phyloP scores from a whole-genome alignment of 2,329 filamentous ascomycete species.

The Clonostachys solani region DNA sequence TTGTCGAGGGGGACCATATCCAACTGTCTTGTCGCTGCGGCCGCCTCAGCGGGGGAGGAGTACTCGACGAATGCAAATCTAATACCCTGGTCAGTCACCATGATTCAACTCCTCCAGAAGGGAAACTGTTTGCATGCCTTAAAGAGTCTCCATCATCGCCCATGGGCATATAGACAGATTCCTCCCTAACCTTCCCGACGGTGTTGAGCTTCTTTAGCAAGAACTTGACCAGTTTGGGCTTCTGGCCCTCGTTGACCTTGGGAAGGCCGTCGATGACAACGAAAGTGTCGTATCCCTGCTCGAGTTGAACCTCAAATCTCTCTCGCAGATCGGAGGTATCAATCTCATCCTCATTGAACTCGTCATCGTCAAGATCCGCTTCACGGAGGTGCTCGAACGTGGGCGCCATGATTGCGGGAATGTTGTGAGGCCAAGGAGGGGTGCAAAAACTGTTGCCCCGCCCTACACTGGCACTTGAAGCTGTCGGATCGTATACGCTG shows the following conservation, averaged over 20 bases:
- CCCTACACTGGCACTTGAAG: no score
- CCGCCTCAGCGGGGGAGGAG: slow-evolving; percentile 82
- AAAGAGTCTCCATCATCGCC: slow-evolving; percentile 82
- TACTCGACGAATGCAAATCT: slow-evolving; percentile 98
- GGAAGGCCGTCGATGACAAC: slow-evolving; percentile 95
- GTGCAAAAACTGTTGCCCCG: slow-evolving; percentile 25
- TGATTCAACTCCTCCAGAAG: background rate
- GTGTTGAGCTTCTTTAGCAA: slow-evolving; percentile 87
- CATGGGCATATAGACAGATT: slow-evolving; percentile 90
- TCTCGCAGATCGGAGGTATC: slow-evolving; percentile 92
- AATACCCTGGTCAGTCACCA: slow-evolving; percentile 7
- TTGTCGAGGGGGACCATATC: slow-evolving; percentile 88
- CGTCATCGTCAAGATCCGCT: slow-evolving; percentile 80
- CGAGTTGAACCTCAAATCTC: slow-evolving; percentile 92
- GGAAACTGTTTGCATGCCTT: slow-evolving; percentile 53
- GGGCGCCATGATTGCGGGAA: slow-evolving; percentile 68
- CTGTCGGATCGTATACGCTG: no score
- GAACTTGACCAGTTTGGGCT: slow-evolving; percentile 94
- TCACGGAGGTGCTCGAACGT: slow-evolving; percentile 91
- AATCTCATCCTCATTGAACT: slow-evolving; percentile 88
- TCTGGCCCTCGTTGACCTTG: slow-evolving; percentile 82
- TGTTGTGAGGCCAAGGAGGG: slow-evolving; percentile 20
- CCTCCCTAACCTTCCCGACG: slow-evolving; percentile 80
- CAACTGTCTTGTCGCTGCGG: slow-evolving; percentile 83
- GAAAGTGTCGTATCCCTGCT: slow-evolving; percentile 94